Evolutionary conservation across 768 basidiomycete species (phyloP), one percentile per base, ranked within the genome.

Genomic region (Sporobolomyces phaffii): DNA sequence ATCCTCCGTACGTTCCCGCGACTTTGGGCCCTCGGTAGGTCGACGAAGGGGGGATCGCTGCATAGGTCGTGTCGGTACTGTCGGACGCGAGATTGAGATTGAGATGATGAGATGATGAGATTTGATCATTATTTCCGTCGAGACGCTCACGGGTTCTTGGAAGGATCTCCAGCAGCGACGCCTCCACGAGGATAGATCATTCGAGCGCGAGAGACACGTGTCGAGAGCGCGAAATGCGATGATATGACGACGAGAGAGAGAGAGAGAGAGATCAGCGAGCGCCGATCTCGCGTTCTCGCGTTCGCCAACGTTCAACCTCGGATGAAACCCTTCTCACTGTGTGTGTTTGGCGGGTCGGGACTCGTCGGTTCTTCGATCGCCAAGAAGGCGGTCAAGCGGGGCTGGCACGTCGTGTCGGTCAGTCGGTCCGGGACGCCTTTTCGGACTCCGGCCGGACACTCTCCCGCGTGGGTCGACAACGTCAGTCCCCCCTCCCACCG

Each of bases 281-380:
- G n/a, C n/a, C n/a, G n/a, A n/a, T n/a, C n/a, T n/a, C n/a, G n/a
- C n/a, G n/a, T n/a, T n/a, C n/a, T n/a, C n/a, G n/a, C n/a, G n/a
- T n/a, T n/a, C n/a, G n/a, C n/a, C n/a, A n/a, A n/a, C n/a, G n/a
- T n/a, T 50, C 48, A 50, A 50, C 24, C 44, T 45, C 22, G 20
- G 44, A 45, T 54, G 14, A 36, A 15, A 15, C 38, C 13, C 36
- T 14, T 28, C 1, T 13, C 15, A 5, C 33, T 44, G 41, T 84
- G 97, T n/a, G 91, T 99, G 45, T 84, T 98, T 2, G 96, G 96
- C n/a, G 96, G 96, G 49, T 96, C 96, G 80, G 96, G 96, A 8
- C 98, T 96, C 80, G 85, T 99, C 74, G 94, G 96, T 57, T 97
- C 96, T 31, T 88, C 92, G 5, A 84, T 99, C 34, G 97, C 93